Conservation (phyloP, 768 basidiomycete genomes). For the Ramaria rubella region DNA sequence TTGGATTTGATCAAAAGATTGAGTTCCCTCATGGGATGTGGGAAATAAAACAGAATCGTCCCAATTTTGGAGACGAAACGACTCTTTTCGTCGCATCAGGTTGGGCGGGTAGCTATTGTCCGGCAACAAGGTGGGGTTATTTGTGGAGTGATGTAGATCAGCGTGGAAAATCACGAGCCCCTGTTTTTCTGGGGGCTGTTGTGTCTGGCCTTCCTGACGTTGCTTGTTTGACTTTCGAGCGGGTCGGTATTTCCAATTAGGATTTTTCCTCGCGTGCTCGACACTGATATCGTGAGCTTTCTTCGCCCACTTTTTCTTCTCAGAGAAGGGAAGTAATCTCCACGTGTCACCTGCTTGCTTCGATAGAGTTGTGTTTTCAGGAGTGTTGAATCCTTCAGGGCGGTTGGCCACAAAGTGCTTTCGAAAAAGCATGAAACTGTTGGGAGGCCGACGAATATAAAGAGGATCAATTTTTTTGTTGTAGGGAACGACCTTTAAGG, state of each 20-base stretch:
- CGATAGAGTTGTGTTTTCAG: constrained; percentile 28
- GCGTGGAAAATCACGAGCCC: not conserved
- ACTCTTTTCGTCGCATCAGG: not conserved
- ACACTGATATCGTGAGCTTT: not conserved
- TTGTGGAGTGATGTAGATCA: not conserved
- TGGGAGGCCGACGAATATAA: constrained; percentile 33
- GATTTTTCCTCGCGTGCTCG: constrained; percentile 8
- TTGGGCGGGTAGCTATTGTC: not conserved
- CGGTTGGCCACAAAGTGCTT: constrained; percentile 28
- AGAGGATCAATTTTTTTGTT: not conserved
- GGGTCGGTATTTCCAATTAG: constrained; percentile 9
- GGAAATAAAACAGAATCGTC: not conserved
- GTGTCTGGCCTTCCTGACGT: not conserved
- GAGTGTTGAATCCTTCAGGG: constrained; percentile 29
- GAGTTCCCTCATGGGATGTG: not conserved
- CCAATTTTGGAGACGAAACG: not conserved
- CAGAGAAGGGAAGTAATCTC: constrained; percentile 22
- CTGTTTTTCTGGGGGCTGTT: no score
- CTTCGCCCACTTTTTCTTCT: constrained; percentile 2
- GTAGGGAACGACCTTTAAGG: no score
- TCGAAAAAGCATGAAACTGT: constrained; percentile 37
- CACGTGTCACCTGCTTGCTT: constrained; percentile 33
- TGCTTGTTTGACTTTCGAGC: not conserved
- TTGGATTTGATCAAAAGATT: not conserved
- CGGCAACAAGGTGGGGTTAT: not conserved